phyloP scores from a whole-genome alignment of 1,284 basidiomycete species.

The Taiwanofungus camphoratus region DNA sequence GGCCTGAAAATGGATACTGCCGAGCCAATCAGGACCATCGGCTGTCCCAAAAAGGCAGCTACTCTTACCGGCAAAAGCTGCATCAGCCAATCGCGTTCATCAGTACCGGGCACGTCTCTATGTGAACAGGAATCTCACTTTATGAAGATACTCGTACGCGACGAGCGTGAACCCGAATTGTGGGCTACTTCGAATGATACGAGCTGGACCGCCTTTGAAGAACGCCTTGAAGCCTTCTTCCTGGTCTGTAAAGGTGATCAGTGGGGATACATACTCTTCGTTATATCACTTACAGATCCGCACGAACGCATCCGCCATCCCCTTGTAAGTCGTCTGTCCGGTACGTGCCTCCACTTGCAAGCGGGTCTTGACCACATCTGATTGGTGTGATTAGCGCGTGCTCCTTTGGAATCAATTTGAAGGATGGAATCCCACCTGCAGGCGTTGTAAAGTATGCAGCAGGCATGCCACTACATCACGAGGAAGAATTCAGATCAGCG shows the following conservation, averaged over 20 bases:
- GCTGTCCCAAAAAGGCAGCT: constrained; percentile 16
- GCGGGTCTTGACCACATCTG: constrained; percentile 98
- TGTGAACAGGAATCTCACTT: constrained; percentile 34
- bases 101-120: constrained; percentile 10
- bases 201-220: constrained; percentile 94
- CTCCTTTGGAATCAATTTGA: constrained; percentile 10
- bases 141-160: constrained; percentile 78
- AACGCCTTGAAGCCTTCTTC: constrained; percentile 88
- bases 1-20: constrained; percentile 75
- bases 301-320: constrained; percentile 82
- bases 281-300: constrained; percentile 73
- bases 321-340: constrained; percentile 92
- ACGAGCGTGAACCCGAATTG: constrained; percentile 94
- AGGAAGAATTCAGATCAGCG: constrained; percentile 19
- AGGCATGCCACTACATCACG: constrained; percentile 78
- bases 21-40: constrained; percentile 20
- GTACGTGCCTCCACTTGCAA: constrained; percentile 93
- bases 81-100: constrained; percentile 16
- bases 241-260: constrained; percentile 42
- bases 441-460: constrained; percentile 85
- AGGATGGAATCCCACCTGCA: constrained; percentile 48
- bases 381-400: constrained; percentile 25
- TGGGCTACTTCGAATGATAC: constrained; percentile 82
- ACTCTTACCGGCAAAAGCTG: constrained; percentile 66
- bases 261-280: no score